Evolutionary conservation across 1,284 basidiomycete genomes (phyloP), one percentile per base, ranked within the genome.

Genomic region (Leccinum pachyderme): DNA sequence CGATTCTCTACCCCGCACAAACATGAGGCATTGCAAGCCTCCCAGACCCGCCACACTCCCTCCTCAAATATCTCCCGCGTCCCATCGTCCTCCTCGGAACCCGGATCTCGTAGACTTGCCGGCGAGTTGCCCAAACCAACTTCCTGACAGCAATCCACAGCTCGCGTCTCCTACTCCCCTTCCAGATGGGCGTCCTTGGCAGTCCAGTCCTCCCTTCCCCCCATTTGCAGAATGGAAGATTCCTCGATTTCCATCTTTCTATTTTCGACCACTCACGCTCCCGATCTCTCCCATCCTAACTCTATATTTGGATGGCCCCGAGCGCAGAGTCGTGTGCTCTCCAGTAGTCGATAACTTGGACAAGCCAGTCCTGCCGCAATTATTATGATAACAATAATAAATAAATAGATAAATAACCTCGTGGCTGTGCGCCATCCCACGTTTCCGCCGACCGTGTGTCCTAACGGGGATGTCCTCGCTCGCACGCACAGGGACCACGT

Each of bases 201-300:
- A 12, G 41, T 3, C n/a, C 35, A 12, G 41, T 3, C n/a, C 28
- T 56, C 22, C 50, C 62, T 3, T 15, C 28, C 59, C 22, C 50
- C 62, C 57, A 35, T 49, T 53, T 57, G 41, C 11, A 55, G 60
- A 54, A 63, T 54, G 48, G 50, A 64, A 49, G 12, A n/a, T 60
- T 50, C 57, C 51, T 64, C 64, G 60, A 52, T 18, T 63, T 59
- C 47, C 44, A 49, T 51, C 31, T 54, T 67, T 53, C 62, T 58
- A 63, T 66, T 65, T 60, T 49, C 35, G 37, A 45, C 37, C 13
- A 6, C 27, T 45, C 22, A 43, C 61, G 35, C 43, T 45, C 49
- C 51, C 32, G 28, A 41, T 57, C 52, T 49, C 62, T 60, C 45
- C 8, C 41, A 57, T 49, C 50, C 47, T 33, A 5, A 12, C 7